Base-by-base conservation (phyloP, 176 grass and related monocot species). In the Oryza brachyantha region DNA sequence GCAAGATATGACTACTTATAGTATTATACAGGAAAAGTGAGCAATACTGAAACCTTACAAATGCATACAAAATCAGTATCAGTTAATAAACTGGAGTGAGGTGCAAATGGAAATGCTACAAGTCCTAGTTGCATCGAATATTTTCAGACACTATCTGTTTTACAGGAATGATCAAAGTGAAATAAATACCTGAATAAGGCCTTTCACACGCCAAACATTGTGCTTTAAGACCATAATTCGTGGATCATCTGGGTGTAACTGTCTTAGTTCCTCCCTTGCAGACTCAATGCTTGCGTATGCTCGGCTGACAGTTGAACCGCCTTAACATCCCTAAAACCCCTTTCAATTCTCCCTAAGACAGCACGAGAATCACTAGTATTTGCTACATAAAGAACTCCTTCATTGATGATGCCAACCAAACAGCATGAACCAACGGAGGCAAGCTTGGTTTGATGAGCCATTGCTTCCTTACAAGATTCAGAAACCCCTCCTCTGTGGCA, bases 171-270 rank as follows among this genome's bases (percentile, higher is more conserved):
- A 37, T 14, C 4, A 5, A 50, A 80, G 5, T 13, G 17, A 70
- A 80, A 80, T 78, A 70, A 80, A 80, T 78, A 94, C 88, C 92
- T 94, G 88, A 79, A 94, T 94, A 66, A 94, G 70, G 75, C 88
- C 88, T 58, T 94, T 94, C 8, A 94, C 92, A 21, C 92, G 85
- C 92, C 88, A 91, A 81, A 94, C 92, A 13, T 94, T 91, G 81
- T 88, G 85, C 77, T 91, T 94, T 2, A 94, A 82, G 36, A 91
- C 79, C 31, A 94, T 88, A 39, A 91, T 88, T 8, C 73, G 79
- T 8, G 85, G 85, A 72, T 94, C 88, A 25, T 91, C 75, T 6
- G 88, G 88, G 81, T 91, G 92, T 10, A 91, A 32, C 24, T 60
- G 64, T 43, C 63, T 79, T 48, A 94, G 68, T 57, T 94, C 92